Percentiles rank a stretch among this genome's conserved stretches.
Evolutionary conservation across 495 filamentous ascomycete genomes (phyloP).

Genomic region (Talaromyces liani): DNA sequence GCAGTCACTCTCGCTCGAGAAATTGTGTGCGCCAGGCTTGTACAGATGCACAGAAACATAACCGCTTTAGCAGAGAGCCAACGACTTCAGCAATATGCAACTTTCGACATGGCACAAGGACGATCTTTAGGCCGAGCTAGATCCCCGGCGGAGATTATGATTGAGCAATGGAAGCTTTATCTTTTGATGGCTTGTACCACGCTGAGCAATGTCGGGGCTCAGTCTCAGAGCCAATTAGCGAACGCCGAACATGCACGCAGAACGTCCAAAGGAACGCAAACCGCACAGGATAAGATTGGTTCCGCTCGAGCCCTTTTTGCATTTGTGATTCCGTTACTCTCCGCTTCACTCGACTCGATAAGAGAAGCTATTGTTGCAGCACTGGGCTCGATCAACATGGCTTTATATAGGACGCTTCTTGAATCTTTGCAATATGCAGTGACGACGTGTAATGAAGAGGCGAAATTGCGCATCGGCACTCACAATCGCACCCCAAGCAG

Average conservation of each 20-base stretch:
- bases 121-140: constrained; percentile 50
- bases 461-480: constrained; percentile 66
- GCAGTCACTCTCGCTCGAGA: constrained; percentile 85
- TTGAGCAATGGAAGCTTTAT: constrained; percentile 99
- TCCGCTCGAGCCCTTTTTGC: constrained; percentile 84
- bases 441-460: constrained; percentile 72
- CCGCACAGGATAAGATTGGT: constrained; percentile 71
- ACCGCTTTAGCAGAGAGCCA: constrained; percentile 67
- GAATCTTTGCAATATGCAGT: constrained; percentile 86
- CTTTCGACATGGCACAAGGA: constrained; percentile 41
- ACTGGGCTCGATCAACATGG: constrained; percentile 88
- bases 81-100: constrained; percentile 51
- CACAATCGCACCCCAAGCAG: constrained; percentile 74
- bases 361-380: constrained; percentile 87
- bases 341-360: constrained; percentile 65
- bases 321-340: constrained; percentile 80
- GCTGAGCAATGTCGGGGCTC: constrained; percentile 71
- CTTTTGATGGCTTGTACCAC: constrained; percentile 96
- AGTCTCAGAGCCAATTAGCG: constrained; percentile 48
- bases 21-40: constrained; percentile 80
- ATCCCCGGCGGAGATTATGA: constrained; percentile 75
- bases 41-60: constrained; percentile 86
- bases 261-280: constrained; percentile 64
- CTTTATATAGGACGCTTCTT: constrained; percentile 87
- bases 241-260: constrained; percentile 79